Base-by-base conservation (phyloP, 495 filamentous ascomycete genomes). In the Aspergillus avenaceus region DNA sequence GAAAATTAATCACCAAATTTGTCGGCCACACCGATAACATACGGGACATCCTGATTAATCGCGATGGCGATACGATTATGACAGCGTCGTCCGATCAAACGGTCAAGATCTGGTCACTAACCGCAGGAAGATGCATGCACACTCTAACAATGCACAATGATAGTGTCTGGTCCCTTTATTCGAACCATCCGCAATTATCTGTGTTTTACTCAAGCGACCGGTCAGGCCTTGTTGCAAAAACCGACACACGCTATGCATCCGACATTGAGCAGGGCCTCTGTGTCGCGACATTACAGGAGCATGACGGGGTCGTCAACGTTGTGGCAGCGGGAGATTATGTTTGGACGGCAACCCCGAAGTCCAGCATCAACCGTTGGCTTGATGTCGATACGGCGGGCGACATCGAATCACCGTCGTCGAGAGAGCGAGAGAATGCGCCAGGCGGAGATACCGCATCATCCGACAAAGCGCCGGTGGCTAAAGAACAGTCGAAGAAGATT, bases 141-240 rank as follows among this genome's bases (percentile, higher is more conserved):
- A 98, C 95, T 4, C 76, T 98, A 46, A 96, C 91, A 13, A 97
- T 97, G 93, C 93, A 98, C 64, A 95, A 93, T 63, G 90, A 95
- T 59, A 96, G 91, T 63, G 92, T 98, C 16, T 98, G 93, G 93
- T 93, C 90, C 23, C 77, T 98, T 16, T 95, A 86, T 61, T 96
- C 93, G 0, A 84, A 92, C 44, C 82, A 96, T 57, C 91, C 91
- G 7, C 74, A 85, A 38, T 78, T 98, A 3, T 85, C 85, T 4
- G 80, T 96, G 11, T 96, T 97, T 63, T 96, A 97, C 69, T 97
- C 91, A 26, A 88, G 87, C 58, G 93, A 98, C 65, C 81, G 91
- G 18, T 90, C 88, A 4, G 93, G 93, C 2, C 64, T 97, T 47
- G 86, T 97, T 34, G 92, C 90, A 27, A 97, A 97, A 75, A 97